These are phyloP conservation scores for Astrocystis sublimbata DNA, from an alignment of 495 filamentous ascomycete species.

Conservation along the genomic window DNA sequence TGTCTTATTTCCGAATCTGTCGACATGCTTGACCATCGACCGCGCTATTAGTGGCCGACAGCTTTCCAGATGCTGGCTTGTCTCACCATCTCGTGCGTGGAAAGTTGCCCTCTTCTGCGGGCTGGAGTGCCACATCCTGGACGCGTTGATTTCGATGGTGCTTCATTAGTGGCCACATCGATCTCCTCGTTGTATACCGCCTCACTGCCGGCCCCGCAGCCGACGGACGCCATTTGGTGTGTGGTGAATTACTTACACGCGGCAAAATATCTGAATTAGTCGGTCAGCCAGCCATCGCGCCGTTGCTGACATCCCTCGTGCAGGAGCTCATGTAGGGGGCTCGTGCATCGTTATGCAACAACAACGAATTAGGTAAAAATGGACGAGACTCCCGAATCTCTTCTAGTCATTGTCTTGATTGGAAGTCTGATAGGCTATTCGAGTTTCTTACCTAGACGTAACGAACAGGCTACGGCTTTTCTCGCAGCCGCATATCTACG, in stretches of 20 bases:
- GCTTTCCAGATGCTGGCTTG: not conserved
- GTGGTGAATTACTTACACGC: no score
- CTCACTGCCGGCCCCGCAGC: not conserved
- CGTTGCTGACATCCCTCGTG: not conserved
- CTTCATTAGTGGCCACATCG: not conserved
- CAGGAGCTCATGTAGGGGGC: not conserved
- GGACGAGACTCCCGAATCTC: no score
- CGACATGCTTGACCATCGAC: conserved; percentile 4
- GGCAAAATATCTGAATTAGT: no score
- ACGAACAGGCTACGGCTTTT: no score
- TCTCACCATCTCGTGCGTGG: not conserved
- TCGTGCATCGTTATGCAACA: not conserved
- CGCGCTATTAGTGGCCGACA: not conserved
- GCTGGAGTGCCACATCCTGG: not conserved
- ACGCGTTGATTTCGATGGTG: conserved; percentile 7
- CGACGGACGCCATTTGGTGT: conserved; percentile 3
- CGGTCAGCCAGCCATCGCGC: not conserved
- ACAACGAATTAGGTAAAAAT: not conserved
- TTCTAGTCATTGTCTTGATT: no score
- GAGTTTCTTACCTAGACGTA: no score
- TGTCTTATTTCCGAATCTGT: conserved; percentile 13
- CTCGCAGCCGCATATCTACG: no score
- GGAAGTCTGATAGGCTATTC: no score
- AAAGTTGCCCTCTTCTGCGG: not conserved
- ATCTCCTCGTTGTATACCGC: not conserved